Evolutionary conservation across 192 early-diverging fungal genomes (phyloP).

Genomic region (Jimgerdemannia lactiflua): DNA sequence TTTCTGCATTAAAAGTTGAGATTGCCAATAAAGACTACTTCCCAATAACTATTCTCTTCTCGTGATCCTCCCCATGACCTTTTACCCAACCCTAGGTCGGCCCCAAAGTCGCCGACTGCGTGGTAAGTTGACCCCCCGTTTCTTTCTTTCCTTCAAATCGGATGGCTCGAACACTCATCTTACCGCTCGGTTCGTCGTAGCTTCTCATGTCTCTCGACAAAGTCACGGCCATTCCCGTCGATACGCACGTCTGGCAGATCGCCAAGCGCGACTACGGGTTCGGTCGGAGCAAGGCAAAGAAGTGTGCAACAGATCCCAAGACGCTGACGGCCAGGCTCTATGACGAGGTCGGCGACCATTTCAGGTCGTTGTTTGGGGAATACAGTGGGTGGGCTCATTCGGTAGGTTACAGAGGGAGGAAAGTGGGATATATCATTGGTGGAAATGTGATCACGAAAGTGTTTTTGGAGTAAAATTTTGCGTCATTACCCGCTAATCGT

Average conservation of each 20-base stretch:
- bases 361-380: conserved; percentile 73
- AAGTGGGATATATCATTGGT: neutral
- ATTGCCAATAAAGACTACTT: neutral
- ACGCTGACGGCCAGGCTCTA: conserved; percentile 68
- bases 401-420: conserved; percentile 26
- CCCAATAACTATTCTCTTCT: no score
- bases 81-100: conserved; percentile 68
- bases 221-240: conserved; percentile 74
- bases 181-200: conserved; percentile 9
- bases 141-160: conserved; percentile 1
- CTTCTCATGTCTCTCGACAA: conserved; percentile 92
- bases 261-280: conserved; percentile 78
- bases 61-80: no score
- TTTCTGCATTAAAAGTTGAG: conserved; percentile 1
- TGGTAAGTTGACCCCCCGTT: conserved; percentile 40
- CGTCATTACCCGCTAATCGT: no score
- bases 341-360: conserved; percentile 63
- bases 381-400: conserved; percentile 83
- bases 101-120: conserved; percentile 97
- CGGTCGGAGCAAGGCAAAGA: conserved; percentile 27
- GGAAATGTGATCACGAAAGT: no score
- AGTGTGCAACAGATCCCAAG: no score
- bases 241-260: conserved; percentile 98
- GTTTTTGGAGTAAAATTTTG: no score
- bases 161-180: no score